Base-by-base conservation (phyloP, 768 basidiomycete genomes). In the Goffeauzyma gilvescens region DNA sequence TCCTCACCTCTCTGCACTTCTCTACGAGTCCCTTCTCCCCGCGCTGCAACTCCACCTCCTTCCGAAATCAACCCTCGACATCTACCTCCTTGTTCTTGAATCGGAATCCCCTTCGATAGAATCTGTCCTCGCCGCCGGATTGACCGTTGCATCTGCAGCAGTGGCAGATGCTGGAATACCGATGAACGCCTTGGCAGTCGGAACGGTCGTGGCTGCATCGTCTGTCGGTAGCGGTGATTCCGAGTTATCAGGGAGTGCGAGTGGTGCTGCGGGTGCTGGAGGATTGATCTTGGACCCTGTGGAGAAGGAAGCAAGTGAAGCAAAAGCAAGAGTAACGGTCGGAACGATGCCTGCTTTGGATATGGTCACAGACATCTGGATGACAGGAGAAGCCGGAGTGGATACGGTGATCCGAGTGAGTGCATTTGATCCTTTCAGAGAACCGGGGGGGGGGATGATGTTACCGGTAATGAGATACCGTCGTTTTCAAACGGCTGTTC, bases 1-100 rank as follows among this genome's bases (percentile, higher is more conserved):
- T 51, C 71, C 83, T 37, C 76, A 82, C 1, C 68, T 95, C 25
- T 77, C 83, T 0, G 71, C 78, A 32, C 74, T 81, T 15, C 76
- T 98, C 23, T 76, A 83, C 41, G 89, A 93, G 62, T 50, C 53
- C 52, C 69, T 98, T 14, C 65, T 75, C 1, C 76, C 93, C 0
- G 75, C 87, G 6, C 50, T 54, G 13, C 45, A 34, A 2, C 71
- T 95, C 31, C 85, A 90, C 54, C 69, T 81, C 1, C 69, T 93
- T n/a, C 90, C 93, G 13, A 98, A 98, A 60, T 81, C 86, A 0
- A 78, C 79, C 7, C 75, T 96, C 53, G 93, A 98, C 65, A 69
- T 96, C 33, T 90, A 82, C 62, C 67, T 98, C 39, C 80, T 76
- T 2, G 69, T 98, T 31, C 75, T 95, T 33, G 87, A 95, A 50